Evolutionary conservation across 768 basidiomycete species (phyloP).

Genomic region (Terana coerulea): DNA sequence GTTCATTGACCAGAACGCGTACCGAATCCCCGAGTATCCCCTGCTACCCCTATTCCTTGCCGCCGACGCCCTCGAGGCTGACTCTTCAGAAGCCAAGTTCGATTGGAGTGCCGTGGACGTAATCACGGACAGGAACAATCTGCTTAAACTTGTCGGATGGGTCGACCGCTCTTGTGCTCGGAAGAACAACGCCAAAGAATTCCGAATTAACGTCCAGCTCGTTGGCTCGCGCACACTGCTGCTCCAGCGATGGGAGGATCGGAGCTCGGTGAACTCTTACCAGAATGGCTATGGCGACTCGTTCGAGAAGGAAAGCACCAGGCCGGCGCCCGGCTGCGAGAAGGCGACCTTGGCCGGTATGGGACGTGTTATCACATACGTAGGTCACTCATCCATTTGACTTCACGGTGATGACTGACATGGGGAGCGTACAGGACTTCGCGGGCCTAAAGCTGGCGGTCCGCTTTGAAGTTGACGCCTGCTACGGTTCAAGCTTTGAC

Average conservation of each 20-base stretch:
- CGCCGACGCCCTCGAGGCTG: conserved; percentile 37
- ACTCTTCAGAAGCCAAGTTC: conserved; percentile 23
- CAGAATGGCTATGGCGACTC: conserved; percentile 51
- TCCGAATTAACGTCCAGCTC: conserved; percentile 71
- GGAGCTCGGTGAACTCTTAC: conserved; percentile 8
- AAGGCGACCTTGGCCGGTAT: conserved; percentile 11
- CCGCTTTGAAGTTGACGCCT: conserved; percentile 49
- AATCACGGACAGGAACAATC: conserved; percentile 61
- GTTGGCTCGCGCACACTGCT: conserved; percentile 55
- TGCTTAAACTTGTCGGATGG: conserved; percentile 7
- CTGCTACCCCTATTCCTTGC: conserved; percentile 58
- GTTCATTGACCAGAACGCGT: conserved; percentile 58
- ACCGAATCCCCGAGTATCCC: conserved; percentile 33
- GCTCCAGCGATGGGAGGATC: conserved; percentile 52
- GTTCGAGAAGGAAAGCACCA: conserved; percentile 41
- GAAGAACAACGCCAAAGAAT: conserved; percentile 23
- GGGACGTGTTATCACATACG: conserved; percentile 22
- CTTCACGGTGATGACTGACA: conserved; percentile 60
- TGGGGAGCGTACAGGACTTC: conserved; percentile 49
- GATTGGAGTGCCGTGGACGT: conserved; percentile 38
- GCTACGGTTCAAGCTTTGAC: no score
- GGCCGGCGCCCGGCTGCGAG: conserved; percentile 14
- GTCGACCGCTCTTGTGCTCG: not conserved
- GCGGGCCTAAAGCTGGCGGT: conserved; percentile 56
- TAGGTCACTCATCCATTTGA: conserved; percentile 41